Conservation (phyloP, 345 rosid species). For the Arabis hirsuta region DNA sequence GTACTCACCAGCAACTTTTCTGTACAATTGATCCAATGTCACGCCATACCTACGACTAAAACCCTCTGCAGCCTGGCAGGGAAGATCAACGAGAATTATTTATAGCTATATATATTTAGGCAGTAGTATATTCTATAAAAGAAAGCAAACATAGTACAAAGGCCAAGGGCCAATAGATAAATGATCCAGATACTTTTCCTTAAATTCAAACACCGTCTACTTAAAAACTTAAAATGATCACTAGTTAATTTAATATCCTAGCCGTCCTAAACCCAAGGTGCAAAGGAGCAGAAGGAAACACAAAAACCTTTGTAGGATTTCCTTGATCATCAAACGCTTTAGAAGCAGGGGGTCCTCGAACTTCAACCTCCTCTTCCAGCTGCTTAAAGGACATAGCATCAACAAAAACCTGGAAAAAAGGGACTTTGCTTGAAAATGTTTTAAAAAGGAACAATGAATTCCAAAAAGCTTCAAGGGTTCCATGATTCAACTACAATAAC, state of each 20-base stretch:
- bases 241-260: conserved; percentile 22
- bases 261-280: conserved; percentile 13
- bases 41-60: conserved; percentile 84
- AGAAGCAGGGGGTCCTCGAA: conserved; percentile 92
- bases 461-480: conserved; percentile 12
- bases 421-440: conserved; percentile 19
- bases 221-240: conserved; percentile 16
- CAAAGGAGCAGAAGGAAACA: conserved; percentile 35
- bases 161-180: neutral
- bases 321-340: conserved; percentile 92
- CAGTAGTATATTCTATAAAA: neutral
- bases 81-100: conserved; percentile 22
- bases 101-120: conserved; percentile 7
- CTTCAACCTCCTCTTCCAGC: conserved; percentile 73
- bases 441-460: neutral
- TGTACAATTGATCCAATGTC: conserved; percentile 61
- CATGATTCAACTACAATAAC: conserved; percentile 21
- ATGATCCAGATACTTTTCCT: conserved; percentile 16
- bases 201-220: conserved; percentile 19
- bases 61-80: conserved; percentile 89
- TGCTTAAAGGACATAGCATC: conserved; percentile 75
- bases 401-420: conserved; percentile 60
- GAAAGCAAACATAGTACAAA: conserved; percentile 22
- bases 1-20: conserved; percentile 75
- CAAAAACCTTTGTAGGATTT: conserved; percentile 86